Evolutionary conservation across 176 grass and related monocot genomes (phyloP).

Genomic region (Phragmites australis): DNA sequence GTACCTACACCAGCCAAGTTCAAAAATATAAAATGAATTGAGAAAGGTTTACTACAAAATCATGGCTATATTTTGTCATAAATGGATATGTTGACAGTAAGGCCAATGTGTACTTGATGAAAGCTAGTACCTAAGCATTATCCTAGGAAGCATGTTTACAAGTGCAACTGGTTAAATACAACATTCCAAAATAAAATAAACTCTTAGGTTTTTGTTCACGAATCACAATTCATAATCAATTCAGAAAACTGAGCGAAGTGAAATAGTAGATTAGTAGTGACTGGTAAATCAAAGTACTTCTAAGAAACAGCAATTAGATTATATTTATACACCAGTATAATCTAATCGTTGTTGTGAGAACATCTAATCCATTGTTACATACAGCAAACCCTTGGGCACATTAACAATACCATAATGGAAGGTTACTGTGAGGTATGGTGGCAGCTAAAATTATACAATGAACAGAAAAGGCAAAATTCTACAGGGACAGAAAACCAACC

Average conservation of each 20-base stretch:
- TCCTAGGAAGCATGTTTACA: constrained; percentile 1
- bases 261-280: constrained; percentile 1
- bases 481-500: constrained; percentile 44
- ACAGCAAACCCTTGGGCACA: not conserved
- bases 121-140: not conserved
- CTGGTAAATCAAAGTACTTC: constrained; percentile 4
- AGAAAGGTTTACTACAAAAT: constrained; percentile 26
- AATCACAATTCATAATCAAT: constrained; percentile 1
- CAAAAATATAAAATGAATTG: constrained; percentile 22
- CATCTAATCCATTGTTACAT: not conserved
- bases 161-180: not conserved
- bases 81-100: constrained; percentile 14
- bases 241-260: constrained; percentile 14
- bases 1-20: constrained; percentile 60
- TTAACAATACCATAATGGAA: constrained; percentile 3
- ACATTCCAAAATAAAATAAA: not conserved
- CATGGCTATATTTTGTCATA: constrained; percentile 11
- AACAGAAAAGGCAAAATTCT: constrained; percentile 34
- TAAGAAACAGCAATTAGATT: not conserved
- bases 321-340: constrained; percentile 8
- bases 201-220: not conserved
- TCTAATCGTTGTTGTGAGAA: not conserved
- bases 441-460: constrained; percentile 12
- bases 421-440: not conserved
- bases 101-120: constrained; percentile 13